Percentiles rank a stretch among this genome's conserved stretches.
Evolutionary conservation across 306 rosid genomes (phyloP).

Genomic region (Vigna unguiculata): DNA sequence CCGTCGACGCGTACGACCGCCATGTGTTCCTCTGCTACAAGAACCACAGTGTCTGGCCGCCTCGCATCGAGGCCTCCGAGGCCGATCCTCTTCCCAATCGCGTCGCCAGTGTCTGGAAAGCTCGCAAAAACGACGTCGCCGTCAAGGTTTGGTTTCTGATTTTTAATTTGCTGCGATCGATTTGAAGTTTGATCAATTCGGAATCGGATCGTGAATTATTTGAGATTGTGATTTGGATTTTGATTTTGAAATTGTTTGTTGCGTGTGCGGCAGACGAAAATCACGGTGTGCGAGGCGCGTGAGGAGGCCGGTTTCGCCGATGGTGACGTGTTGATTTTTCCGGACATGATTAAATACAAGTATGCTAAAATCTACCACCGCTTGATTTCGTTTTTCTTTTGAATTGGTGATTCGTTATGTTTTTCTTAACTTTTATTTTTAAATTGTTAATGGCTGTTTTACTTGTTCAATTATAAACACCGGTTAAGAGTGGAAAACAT

Average conservation of each 20-base stretch:
- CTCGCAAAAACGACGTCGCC: conserved; percentile 64
- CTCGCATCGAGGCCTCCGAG: conserved; percentile 74
- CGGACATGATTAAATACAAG: conserved; percentile 87
- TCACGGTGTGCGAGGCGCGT: conserved; percentile 79
- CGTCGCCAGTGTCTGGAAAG: conserved; percentile 57
- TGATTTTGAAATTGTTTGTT: not conserved
- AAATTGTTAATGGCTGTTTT: not conserved
- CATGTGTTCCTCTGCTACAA: conserved; percentile 89
- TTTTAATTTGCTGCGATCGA: not conserved
- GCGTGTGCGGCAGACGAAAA: conserved; percentile 59
- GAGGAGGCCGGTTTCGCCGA: conserved; percentile 65
- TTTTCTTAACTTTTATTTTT: not conserved
- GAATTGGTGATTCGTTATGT: not conserved
- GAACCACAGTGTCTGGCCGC: conserved; percentile 71
- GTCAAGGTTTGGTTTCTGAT: conserved; percentile 43
- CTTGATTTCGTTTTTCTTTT: not conserved
- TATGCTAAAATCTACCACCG: not conserved
- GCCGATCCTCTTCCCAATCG: conserved; percentile 74
- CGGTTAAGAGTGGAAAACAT: not conserved
- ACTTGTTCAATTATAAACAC: not conserved
- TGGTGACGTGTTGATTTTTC: conserved; percentile 85
- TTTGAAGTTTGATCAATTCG: not conserved
- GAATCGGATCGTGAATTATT: not conserved
- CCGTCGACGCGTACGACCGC: conserved; percentile 77
- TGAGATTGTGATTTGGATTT: not conserved